Evolutionary conservation across 352 stramenopile species (phyloP), one percentile per base, ranked within the genome.

Genomic region (Globisporangium carolinianum): DNA sequence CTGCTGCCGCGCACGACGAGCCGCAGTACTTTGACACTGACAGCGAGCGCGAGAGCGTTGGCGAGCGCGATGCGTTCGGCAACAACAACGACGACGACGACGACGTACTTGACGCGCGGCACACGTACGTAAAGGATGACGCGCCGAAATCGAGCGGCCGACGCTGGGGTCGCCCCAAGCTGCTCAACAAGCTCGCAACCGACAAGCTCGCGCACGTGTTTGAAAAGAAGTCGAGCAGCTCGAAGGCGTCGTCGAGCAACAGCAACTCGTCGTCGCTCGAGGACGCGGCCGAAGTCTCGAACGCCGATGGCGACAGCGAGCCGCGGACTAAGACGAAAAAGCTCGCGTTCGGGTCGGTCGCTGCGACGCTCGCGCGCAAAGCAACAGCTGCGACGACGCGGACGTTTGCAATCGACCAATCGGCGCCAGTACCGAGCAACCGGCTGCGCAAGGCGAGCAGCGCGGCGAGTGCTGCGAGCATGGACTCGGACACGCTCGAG

Each of bases 21-120:
- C 49, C 42, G n/a, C 60, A 66, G 17, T 61, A 61, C 38, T 66
- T 61, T 42, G 60, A 61, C 55, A 61, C 60, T 11, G 60, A 66
- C 41, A 66, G 53, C 47, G 60, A 66, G 15, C 49, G 60, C n/a
- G 55, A 42, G 6, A 66, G 55, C 10, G 41, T 51, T 6, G 60
- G 45, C 2, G 50, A 53, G 15, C 15, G 7, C 9, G 53, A 35
- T 41, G 41, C 46, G n/a, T 42, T 36, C 3, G 32, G 10, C 15
- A 39, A 35, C 24, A 37, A 41, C 35, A 8, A 51, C 2, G 10
- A 38, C 17, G n/a, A 53, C 51, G 15, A 57, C 4, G 47, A 47
- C 1, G 15, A 53, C 9, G 24, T 32, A 32, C 24, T 32, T 3
- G 42, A 46, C 6, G 43, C 57, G 12, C 50, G 42, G 11, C 53